Percentiles rank a stretch among this genome's conserved stretches.
phyloP scores from a whole-genome alignment of 768 basidiomycete species.

The Xerocomellus chrysenteron region DNA sequence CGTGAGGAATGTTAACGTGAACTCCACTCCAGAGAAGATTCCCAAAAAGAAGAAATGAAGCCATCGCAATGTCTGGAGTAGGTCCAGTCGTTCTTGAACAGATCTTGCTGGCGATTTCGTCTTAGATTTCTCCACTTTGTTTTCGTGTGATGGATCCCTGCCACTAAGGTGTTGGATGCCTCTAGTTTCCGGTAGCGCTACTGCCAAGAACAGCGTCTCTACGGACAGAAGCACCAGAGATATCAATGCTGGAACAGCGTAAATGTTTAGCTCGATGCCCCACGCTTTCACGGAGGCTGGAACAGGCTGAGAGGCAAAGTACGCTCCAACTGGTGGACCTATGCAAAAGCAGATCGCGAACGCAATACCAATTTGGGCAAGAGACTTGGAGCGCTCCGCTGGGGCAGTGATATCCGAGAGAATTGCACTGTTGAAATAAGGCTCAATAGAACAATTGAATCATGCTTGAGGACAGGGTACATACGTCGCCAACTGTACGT shows the following conservation, averaged over 20 bases:
- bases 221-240: constrained; percentile 72
- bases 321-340: constrained; percentile 93
- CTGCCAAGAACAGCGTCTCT: constrained; percentile 78
- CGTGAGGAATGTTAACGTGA: constrained; percentile 93
- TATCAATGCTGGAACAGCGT: constrained; percentile 84
- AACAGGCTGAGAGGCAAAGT: constrained; percentile 86
- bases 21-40: constrained; percentile 93
- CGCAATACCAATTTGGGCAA: constrained; percentile 93
- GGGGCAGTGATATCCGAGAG: constrained; percentile 88
- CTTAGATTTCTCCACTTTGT: constrained; percentile 13
- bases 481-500: constrained; percentile 94
- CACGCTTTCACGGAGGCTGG: constrained; percentile 55
- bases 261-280: constrained; percentile 77
- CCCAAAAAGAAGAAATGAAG: constrained; percentile 86
- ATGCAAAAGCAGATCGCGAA: constrained; percentile 94
- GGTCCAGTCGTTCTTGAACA: constrained; percentile 50
- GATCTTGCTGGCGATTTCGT: constrained; percentile 16
- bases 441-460: background rate
- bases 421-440: constrained; percentile 62
- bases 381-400: constrained; percentile 75
- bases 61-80: constrained; percentile 58
- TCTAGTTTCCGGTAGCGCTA: constrained; percentile 85
- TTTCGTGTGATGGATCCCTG: constrained; percentile 21
- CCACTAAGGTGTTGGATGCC: constrained; percentile 35
- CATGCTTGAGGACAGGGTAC: constrained; percentile 27